A percentile compares a stretch with the other conserved stretches of the same genome.
These are phyloP conservation scores for Mimosa pudica DNA, from an alignment of 306 rosid species.

Conservation along the genomic window DNA sequence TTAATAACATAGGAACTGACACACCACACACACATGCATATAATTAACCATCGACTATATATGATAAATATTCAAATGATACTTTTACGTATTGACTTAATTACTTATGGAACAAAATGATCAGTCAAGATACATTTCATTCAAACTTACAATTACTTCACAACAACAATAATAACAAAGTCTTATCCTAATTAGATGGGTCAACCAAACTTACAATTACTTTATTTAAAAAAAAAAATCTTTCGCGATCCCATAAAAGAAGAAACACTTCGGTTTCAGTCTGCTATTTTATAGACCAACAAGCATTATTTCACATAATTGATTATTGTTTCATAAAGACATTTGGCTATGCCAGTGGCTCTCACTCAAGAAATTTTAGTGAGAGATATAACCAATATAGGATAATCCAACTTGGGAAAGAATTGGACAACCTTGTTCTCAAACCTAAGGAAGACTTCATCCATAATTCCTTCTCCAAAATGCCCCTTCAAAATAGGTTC, in stretches of 20 bases:
- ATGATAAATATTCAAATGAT: too few relatives aligned
- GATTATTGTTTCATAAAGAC: too few relatives aligned
- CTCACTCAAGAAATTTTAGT: constrained; percentile 15
- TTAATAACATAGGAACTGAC: too few relatives aligned
- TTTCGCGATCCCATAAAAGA: too few relatives aligned
- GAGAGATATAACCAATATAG: constrained; percentile 35
- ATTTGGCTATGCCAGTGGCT: neutral
- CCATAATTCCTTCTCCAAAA: constrained; percentile 49
- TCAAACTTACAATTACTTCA: neutral
- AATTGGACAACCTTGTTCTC: constrained; percentile 24
- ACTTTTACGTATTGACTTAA: neutral
- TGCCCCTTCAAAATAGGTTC: constrained; percentile 47
- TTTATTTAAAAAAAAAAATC: too few relatives aligned
- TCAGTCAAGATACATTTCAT: neutral
- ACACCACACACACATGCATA: too few relatives aligned
- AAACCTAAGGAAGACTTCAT: constrained; percentile 44
- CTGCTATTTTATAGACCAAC: neutral
- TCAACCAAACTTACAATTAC: too few relatives aligned
- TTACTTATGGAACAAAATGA: neutral
- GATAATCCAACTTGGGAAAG: constrained; percentile 30
- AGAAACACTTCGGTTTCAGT: too few relatives aligned
- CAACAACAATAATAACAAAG: too few relatives aligned
- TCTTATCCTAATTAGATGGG: too few relatives aligned
- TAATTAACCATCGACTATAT: neutral
- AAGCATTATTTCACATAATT: too few relatives aligned